These are phyloP conservation scores for Jackrogersella minutella DNA, from an alignment of 495 filamentous ascomycete species.

Conservation along the genomic window DNA sequence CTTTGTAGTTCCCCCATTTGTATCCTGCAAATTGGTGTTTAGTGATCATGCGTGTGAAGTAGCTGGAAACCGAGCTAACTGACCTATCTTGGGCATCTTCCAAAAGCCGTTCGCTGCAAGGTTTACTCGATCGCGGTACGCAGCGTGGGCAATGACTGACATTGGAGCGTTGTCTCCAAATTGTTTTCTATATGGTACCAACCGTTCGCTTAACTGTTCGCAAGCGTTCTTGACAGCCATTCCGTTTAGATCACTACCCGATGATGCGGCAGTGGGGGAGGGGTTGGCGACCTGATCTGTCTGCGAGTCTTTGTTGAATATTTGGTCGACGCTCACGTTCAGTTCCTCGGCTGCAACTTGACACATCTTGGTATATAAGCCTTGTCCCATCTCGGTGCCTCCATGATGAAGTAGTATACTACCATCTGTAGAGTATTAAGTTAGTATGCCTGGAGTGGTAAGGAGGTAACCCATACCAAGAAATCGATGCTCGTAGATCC, in stretches of 20 bases:
- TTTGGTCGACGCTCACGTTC: slow-evolving; percentile 69
- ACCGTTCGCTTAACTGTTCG: slow-evolving; percentile 78
- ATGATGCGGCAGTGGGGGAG: slow-evolving; percentile 84
- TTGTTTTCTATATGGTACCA: slow-evolving; percentile 77
- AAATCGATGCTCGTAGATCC: no score
- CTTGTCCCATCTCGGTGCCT: slow-evolving; percentile 91
- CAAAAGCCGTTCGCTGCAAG: slow-evolving; percentile 89
- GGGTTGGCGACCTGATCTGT: slow-evolving; percentile 89
- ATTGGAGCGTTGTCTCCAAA: slow-evolving; percentile 72
- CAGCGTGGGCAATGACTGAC: slow-evolving; percentile 78
- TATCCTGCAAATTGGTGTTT: slow-evolving; percentile 23
- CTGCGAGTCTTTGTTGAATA: slow-evolving; percentile 82
- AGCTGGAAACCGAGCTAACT: slow-evolving; percentile 46
- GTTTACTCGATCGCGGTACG: slow-evolving; percentile 89
- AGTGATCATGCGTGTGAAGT: slow-evolving; percentile 3
- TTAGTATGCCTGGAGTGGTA: slow-evolving; percentile 34
- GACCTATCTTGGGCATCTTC: slow-evolving; percentile 86
- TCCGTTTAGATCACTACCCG: slow-evolving; percentile 84
- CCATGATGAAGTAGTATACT: slow-evolving; percentile 84
- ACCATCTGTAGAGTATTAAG: slow-evolving; percentile 69
- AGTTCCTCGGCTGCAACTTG: slow-evolving; percentile 88
- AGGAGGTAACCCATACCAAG: no score
- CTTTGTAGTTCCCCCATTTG: slow-evolving; percentile 39
- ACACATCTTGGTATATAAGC: slow-evolving; percentile 88
- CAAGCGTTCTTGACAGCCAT: slow-evolving; percentile 89